These are phyloP conservation scores for Penicillium atrosanguineum DNA, from an alignment of 495 filamentous ascomycete genomes.

Conservation along the genomic window DNA sequence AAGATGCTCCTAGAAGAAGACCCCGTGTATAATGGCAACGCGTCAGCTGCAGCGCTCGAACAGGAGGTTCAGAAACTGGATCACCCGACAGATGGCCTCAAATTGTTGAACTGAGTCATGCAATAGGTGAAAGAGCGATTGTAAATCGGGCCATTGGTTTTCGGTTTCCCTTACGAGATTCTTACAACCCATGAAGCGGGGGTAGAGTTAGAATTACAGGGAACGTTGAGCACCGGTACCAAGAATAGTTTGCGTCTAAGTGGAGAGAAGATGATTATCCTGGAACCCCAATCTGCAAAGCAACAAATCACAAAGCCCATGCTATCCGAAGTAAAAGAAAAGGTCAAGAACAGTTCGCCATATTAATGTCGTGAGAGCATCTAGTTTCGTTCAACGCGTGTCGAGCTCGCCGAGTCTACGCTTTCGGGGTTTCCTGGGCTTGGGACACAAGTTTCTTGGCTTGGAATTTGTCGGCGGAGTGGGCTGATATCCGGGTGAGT, in stretches of 20 bases:
- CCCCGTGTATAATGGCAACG: too few relatives aligned
- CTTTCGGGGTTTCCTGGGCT: slow-evolving; percentile 12
- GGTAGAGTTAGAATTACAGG: background rate
- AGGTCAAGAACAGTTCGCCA: slow-evolving; percentile 29
- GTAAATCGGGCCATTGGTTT: too few relatives aligned
- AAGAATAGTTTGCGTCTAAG: background rate
- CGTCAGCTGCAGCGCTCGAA: too few relatives aligned
- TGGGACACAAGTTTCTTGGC: slow-evolving; percentile 27
- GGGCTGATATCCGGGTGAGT: slow-evolving; percentile 64
- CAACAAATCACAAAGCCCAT: slow-evolving; percentile 6
- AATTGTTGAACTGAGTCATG: too few relatives aligned
- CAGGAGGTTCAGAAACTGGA: too few relatives aligned
- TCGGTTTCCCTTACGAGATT: too few relatives aligned
- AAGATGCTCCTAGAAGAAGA: too few relatives aligned
- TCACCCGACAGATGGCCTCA: too few relatives aligned
- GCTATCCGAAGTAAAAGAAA: slow-evolving; percentile 11
- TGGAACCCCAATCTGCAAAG: background rate
- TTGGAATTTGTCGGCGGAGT: slow-evolving; percentile 44
- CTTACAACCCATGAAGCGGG: too few relatives aligned
- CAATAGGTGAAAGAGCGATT: too few relatives aligned
- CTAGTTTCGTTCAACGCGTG: slow-evolving; percentile 17
- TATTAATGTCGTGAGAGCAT: slow-evolving; percentile 29
- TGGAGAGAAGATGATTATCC: slow-evolving; percentile 5
- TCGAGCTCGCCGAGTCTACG: background rate
- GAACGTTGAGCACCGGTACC: background rate